Conservation (phyloP, 2,329 filamentous ascomycete species). For the Clarireedia hainanense region DNA sequence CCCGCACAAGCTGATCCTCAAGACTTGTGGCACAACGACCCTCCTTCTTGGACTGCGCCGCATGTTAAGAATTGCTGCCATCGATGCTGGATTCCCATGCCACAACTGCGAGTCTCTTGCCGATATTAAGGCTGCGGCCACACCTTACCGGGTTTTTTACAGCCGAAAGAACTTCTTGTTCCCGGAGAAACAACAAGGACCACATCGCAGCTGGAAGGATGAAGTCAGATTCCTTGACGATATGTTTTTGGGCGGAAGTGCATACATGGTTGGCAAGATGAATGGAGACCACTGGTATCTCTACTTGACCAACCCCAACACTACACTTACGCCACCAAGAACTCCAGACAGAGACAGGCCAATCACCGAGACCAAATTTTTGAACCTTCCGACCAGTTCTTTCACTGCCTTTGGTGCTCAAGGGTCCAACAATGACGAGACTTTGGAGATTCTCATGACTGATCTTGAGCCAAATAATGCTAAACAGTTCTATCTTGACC, state of each 20-base stretch:
- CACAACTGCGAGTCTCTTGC: slow-evolving; percentile 58
- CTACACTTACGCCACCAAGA: slow-evolving; percentile 69
- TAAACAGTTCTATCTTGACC: slow-evolving; percentile 66
- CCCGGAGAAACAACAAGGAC: slow-evolving; percentile 86
- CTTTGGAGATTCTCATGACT: slow-evolving; percentile 66
- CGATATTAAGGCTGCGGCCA: slow-evolving; percentile 68
- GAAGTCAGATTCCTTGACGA: slow-evolving; percentile 90
- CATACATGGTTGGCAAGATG: slow-evolving; percentile 99
- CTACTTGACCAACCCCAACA: slow-evolving; percentile 86
- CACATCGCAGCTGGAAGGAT: slow-evolving; percentile 95
- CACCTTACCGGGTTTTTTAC: slow-evolving; percentile 94
- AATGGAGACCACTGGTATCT: slow-evolving; percentile 99
- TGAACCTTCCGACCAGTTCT: slow-evolving; percentile 31
- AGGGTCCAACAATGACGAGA: slow-evolving; percentile 55
- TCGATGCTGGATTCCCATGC: slow-evolving; percentile 82
- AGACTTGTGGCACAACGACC: slow-evolving; percentile 97
- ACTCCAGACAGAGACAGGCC: slow-evolving; percentile 54
- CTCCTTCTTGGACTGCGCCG: slow-evolving; percentile 82
- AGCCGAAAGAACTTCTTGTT: slow-evolving; percentile 98
- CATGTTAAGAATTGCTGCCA: slow-evolving; percentile 84
- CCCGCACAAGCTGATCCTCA: slow-evolving; percentile 97
- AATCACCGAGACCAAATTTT: slow-evolving; percentile 27
- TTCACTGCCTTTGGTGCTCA: slow-evolving; percentile 15
- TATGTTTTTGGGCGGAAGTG: slow-evolving; percentile 85
- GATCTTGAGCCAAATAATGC: slow-evolving; percentile 61